Conservation (phyloP, 2,329 filamentous ascomycete species). For the Cladophialophora bantiana region DNA sequence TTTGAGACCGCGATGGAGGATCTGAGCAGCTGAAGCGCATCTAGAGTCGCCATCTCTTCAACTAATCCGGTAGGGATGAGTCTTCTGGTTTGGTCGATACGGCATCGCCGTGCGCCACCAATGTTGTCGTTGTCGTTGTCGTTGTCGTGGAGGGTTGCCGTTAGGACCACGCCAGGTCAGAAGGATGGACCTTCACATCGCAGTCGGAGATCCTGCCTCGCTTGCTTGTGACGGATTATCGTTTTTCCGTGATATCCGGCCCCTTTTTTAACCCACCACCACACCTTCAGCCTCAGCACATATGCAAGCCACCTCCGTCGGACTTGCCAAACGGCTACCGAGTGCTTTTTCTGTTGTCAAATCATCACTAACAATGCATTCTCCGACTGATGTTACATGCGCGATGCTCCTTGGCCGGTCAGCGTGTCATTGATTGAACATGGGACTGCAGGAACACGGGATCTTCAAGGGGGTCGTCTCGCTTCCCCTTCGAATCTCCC, state of each 20-base stretch:
- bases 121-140: not conserved
- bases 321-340: not conserved
- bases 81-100: slow-evolving; percentile 1
- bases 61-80: not conserved
- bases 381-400: slow-evolving; percentile 25
- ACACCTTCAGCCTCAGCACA: not conserved
- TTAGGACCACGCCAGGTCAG: not conserved
- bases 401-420: slow-evolving; percentile 12
- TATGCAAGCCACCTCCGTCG: not conserved
- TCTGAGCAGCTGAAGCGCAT: slow-evolving; percentile 83
- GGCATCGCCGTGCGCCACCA: slow-evolving; percentile 12
- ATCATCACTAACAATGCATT: slow-evolving; percentile 1
- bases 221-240: not conserved
- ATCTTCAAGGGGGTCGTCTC: slow-evolving; percentile 20
- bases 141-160: not conserved
- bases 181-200: not conserved
- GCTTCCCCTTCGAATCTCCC: slow-evolving; percentile 13
- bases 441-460: slow-evolving; percentile 13
- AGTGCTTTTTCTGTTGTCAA: not conserved
- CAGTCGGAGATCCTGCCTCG: no score
- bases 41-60: slow-evolving; percentile 64
- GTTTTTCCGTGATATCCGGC: not conserved
- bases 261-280: not conserved
- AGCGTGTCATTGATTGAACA: slow-evolving; percentile 18
- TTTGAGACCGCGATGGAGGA: slow-evolving; percentile 76